phyloP scores from a whole-genome alignment of 371 early-diverging fungal genomes.

The Cokeromyces recurvatus region DNA sequence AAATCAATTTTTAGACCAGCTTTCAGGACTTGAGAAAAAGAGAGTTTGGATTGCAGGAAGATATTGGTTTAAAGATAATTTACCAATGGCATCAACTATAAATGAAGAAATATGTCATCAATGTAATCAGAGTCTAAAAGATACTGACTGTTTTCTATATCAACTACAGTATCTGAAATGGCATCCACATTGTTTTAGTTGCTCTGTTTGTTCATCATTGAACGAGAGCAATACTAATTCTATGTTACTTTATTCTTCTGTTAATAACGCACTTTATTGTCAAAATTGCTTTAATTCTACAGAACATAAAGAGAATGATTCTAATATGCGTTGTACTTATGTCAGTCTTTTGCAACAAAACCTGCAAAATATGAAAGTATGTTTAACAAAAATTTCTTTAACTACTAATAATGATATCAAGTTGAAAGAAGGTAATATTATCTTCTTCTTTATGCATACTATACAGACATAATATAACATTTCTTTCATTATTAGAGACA shows the following conservation, averaged over 20 bases:
- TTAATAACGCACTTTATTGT: conserved; percentile 2
- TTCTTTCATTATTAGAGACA: too few relatives aligned
- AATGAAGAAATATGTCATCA: background rate
- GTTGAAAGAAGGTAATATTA: too few relatives aligned
- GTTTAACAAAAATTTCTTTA: background rate
- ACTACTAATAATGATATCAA: too few relatives aligned
- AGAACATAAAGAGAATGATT: background rate
- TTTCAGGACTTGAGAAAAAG: conserved; percentile 54
- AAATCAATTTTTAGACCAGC: conserved; percentile 47
- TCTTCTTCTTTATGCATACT: too few relatives aligned
- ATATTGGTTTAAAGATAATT: conserved; percentile 36
- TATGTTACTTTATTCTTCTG: conserved; percentile 3
- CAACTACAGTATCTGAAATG: conserved; percentile 28
- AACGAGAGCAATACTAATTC: conserved; percentile 37
- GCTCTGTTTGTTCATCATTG: conserved; percentile 54
- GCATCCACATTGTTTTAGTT: conserved; percentile 79
- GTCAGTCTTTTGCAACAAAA: too few relatives aligned
- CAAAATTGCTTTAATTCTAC: too few relatives aligned
- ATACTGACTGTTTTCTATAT: conserved; percentile 5
- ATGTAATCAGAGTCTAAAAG: conserved; percentile 4
- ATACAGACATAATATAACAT: too few relatives aligned
- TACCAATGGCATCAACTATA: conserved; percentile 6
- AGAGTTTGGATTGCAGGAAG: conserved; percentile 44
- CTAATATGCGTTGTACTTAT: too few relatives aligned
- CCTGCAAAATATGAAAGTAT: too few relatives aligned